phyloP scores from a whole-genome alignment of 176 grass and related monocot genomes.

The Alopecurus myosuroides region DNA sequence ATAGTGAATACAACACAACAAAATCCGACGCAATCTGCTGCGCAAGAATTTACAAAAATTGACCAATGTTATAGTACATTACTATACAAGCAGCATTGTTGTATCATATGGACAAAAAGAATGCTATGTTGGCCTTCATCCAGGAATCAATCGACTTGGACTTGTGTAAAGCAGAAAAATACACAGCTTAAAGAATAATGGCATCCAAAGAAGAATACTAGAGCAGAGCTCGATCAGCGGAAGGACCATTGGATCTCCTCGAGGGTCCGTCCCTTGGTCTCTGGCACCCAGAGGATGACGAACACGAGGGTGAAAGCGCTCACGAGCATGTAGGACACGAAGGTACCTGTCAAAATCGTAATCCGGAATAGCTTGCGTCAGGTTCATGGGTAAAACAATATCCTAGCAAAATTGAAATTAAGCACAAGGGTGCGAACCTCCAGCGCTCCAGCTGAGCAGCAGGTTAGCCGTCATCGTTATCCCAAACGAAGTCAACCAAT shows the following conservation, averaged over 20 bases:
- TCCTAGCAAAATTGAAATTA: background rate
- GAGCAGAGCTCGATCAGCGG: constrained; percentile 17
- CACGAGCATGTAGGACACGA: constrained; percentile 62
- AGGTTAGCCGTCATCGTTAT: constrained; percentile 94
- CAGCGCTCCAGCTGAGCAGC: constrained; percentile 76
- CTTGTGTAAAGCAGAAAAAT: background rate
- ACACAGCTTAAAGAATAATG: background rate
- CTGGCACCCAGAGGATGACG: constrained; percentile 80
- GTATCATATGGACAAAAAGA: constrained; percentile 20
- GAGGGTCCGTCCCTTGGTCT: constrained; percentile 84
- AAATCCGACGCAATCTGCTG: background rate
- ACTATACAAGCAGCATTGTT: background rate
- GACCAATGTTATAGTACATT: constrained; percentile 5
- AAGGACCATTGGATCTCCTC: constrained; percentile 96
- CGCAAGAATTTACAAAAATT: background rate
- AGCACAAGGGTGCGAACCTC: constrained; percentile 45
- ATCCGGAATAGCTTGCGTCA: constrained; percentile 7
- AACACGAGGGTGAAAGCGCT: constrained; percentile 63
- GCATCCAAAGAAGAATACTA: background rate
- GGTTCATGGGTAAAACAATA: constrained; percentile 3
- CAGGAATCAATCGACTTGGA: background rate
- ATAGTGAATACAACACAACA: background rate
- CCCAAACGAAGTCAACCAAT: constrained; percentile 80
- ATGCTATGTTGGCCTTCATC: background rate
- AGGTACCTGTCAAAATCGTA: constrained; percentile 53